Base-by-base conservation (phyloP, 257 asterid genomes). In the Gentiana dahurica region DNA sequence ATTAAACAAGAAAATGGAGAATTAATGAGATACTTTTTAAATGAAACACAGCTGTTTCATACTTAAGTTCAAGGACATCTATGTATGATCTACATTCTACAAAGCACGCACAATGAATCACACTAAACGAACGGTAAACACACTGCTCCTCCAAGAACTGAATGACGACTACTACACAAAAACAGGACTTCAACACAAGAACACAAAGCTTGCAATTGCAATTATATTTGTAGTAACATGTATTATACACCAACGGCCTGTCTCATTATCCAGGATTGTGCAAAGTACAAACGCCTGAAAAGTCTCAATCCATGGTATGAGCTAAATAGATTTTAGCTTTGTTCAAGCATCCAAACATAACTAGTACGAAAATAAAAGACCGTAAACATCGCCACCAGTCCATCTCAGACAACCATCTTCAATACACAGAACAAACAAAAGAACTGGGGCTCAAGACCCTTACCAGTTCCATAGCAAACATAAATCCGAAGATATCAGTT, bases 301-400 rank as follows among this genome's bases (percentile, higher is more conserved):
- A 53, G 48, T 58, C 36, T 12, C 36, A 63, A 36, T 10, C 44
- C 53, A 58, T 53, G 62, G 56, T 47, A 71, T 37, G 62, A 71
- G 72, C 15, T 58, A 49, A 65, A 61, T 71, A 66, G 66, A 69
- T 53, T 53, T 49, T 12, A 35, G 9, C 46, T 52, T 57, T 36
- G 51, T 47, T 32, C 45, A 56, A 61, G 33, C 54, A 37, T 48
- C 34, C n/a, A 45, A 41, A 13, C 36, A 41, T 10, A 41, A 10
- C 46, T 41, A 41, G 10, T 5, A 3, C 11, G 9, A 41, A 7
- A 41, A 2, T 41, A 1, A 34, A 46, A 36, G 51, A 59, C 8
- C 47, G 39, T 34, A 47, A 34, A 12, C 35, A 34, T 49, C 15
- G n/a, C 45, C 13, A 0, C 2, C 4, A 5, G 45, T 15, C 56